Evolutionary conservation across 768 basidiomycete species (phyloP).

Genomic region (Boletus vinaceobasis): DNA sequence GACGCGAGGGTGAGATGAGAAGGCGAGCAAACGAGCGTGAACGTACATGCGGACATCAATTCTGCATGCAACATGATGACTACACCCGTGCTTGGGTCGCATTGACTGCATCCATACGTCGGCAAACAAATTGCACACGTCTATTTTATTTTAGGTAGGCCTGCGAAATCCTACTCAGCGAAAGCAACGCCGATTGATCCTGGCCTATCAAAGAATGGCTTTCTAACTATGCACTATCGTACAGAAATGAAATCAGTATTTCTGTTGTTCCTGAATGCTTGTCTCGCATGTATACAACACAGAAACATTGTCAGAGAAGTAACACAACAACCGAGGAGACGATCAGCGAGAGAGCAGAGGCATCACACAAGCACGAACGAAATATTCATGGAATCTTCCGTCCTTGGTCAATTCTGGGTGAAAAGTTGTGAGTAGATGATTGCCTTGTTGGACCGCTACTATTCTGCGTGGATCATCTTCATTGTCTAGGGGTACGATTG

Average conservation of each 20-base stretch:
- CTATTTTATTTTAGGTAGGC: too few species aligned
- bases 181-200: background rate
- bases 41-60: too few species aligned
- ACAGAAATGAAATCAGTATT: background rate
- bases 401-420: conserved; percentile 93
- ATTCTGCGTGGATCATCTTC: conserved; percentile 59
- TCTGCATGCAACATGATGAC: too few species aligned
- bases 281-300: background rate
- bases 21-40: too few species aligned
- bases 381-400: conserved; percentile 88
- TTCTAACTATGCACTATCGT: background rate
- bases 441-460: conserved; percentile 84
- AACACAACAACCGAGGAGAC: background rate
- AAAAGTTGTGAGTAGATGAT: conserved; percentile 83
- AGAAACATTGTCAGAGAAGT: background rate
- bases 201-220: background rate
- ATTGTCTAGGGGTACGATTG: conserved; percentile 35
- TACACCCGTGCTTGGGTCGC: too few species aligned
- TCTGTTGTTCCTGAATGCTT: background rate
- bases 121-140: too few species aligned
- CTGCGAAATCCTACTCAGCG: background rate
- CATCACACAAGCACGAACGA: conserved; percentile 71
- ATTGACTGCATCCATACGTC: too few species aligned
- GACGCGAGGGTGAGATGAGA: too few species aligned
- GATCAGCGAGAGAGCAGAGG: conserved; percentile 17